Percentiles rank a stretch among this genome's conserved stretches.
Evolutionary conservation across 2,329 filamentous ascomycete genomes (phyloP).

Genomic region (Aspergillus carbonarius): DNA sequence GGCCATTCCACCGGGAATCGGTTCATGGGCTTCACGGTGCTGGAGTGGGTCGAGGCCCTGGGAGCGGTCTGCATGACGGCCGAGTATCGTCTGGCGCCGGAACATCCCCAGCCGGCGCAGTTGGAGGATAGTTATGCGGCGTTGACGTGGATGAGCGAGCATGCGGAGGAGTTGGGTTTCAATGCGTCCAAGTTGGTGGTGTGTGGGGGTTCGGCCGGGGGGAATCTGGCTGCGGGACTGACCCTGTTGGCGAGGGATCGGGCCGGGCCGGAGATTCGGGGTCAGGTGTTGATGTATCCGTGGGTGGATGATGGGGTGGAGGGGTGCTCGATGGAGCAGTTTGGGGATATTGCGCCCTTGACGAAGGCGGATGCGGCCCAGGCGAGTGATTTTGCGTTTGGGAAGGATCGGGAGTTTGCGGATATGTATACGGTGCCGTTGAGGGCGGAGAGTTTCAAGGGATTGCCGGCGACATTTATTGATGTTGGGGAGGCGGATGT

Average conservation of each 20-base stretch:
- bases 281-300: not conserved
- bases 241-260: not conserved
- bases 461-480: slow-evolving; percentile 12
- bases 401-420: not conserved
- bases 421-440: not conserved
- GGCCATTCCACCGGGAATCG: slow-evolving; percentile 5
- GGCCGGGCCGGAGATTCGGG: not conserved
- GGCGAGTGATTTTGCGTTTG: slow-evolving; percentile 5
- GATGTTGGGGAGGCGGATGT: slow-evolving; percentile 16
- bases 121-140: not conserved
- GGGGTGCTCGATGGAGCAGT: not conserved
- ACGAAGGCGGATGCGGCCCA: not conserved
- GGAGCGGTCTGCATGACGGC: not conserved
- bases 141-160: not conserved
- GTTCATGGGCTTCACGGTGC: not conserved
- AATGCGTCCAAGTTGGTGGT: not conserved
- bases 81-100: slow-evolving; percentile 6
- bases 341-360: not conserved
- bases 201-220: not conserved
- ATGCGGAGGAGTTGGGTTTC: not conserved
- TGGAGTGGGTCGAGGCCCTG: not conserved
- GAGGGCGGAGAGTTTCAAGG: slow-evolving; percentile 4
- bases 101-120: slow-evolving; percentile 1
- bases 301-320: not conserved
- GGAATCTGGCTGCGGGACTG: not conserved